Evolutionary conservation across 352 stramenopile genomes (phyloP), one percentile per base, ranked within the genome.

Genomic region (Globisporangium nodosum): DNA sequence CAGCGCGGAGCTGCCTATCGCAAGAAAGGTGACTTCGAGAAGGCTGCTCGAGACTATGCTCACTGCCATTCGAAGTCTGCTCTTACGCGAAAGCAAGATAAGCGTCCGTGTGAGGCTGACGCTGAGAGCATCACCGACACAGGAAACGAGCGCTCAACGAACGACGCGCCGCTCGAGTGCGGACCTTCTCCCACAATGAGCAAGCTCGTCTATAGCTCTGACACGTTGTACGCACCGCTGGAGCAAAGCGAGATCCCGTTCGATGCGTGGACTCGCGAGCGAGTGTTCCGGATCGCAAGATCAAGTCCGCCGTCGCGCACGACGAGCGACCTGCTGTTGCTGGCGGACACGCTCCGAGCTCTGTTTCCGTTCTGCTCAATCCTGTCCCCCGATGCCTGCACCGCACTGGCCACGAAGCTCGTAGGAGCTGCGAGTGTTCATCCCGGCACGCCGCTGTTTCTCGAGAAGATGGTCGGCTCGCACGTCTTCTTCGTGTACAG

Each of bases 1-100:
- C 76, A 87, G 37, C 68, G 78, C 39, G 78, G 74, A 12, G 74
- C 74, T 24, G 78, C 74, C 0, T 87, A 81, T 53, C 76, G 78
- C 3, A 78, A 80, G 33, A 70, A 69, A 47, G 76, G 76, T 0
- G 70, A 88, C 7, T 88, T 83, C 42, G 74, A 88, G 52, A 78
- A 83, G 31, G 78, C 78, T 6, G 75, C 78, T n/a, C 64, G 66
- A 30, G 78, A 88, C 52, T 88, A 85, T 18, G 68, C 67, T 15
- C 30, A 57, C n/a, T 63, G 50, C 31, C 57, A 63, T 49, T 20
- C 55, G 18, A 51, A 56, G 39, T 2, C 9, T 12, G 8, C 33
- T 39, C 33, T 3, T 13, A 12, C 33, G 5, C 33, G 12, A 8
- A 39, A 11, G 8, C 33, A 39, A 9, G 33, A 39, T 2, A 9